Percentiles rank a stretch among this genome's conserved stretches.
These are phyloP conservation scores for Blastobotrys niveus DNA, from an alignment of 1,139 yeast genomes.

Conservation along the genomic window DNA sequence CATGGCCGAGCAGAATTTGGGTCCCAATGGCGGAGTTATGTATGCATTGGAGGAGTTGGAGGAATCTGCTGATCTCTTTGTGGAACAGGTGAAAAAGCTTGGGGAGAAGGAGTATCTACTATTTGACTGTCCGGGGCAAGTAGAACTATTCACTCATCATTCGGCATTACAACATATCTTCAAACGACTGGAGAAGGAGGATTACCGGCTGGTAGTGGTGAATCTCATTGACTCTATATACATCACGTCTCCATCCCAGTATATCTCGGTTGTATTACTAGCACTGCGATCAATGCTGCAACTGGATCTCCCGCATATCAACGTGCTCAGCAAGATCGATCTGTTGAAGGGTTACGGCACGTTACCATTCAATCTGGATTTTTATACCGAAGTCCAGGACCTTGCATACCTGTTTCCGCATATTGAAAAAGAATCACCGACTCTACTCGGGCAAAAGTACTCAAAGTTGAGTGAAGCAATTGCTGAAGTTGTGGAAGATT, in stretches of 20 bases:
- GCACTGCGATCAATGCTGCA: constrained; percentile 90
- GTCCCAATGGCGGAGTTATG: constrained; percentile 95
- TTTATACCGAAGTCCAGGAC: constrained; percentile 89
- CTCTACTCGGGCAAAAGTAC: constrained; percentile 56
- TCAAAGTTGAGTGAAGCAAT: constrained; percentile 70
- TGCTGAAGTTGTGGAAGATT: constrained; percentile 80
- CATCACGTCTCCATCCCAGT: constrained; percentile 82
- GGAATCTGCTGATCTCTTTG: constrained; percentile 52
- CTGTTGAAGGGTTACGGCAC: constrained; percentile 62
- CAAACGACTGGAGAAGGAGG: constrained; percentile 61
- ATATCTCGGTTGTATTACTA: constrained; percentile 73
- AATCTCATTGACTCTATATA: constrained; percentile 82
- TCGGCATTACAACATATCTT: constrained; percentile 74
- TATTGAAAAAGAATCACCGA: constrained; percentile 61
- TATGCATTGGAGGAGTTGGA: constrained; percentile 69
- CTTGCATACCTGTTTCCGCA: constrained; percentile 61
- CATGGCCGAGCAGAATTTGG: constrained; percentile 74
- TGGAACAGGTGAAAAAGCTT: constrained; percentile 52
- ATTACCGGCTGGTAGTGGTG: constrained; percentile 76
- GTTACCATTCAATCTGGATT: constrained; percentile 63
- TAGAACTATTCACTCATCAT: constrained; percentile 89
- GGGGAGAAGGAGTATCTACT: constrained; percentile 65
- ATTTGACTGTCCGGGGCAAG: constrained; percentile 98
- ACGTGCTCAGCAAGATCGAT: constrained; percentile 88
- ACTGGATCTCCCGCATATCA: constrained; percentile 87